Evolutionary conservation across 176 grass and related monocot genomes (phyloP), one percentile per base, ranked within the genome.

Genomic region (Tillandsia fasciculata): DNA sequence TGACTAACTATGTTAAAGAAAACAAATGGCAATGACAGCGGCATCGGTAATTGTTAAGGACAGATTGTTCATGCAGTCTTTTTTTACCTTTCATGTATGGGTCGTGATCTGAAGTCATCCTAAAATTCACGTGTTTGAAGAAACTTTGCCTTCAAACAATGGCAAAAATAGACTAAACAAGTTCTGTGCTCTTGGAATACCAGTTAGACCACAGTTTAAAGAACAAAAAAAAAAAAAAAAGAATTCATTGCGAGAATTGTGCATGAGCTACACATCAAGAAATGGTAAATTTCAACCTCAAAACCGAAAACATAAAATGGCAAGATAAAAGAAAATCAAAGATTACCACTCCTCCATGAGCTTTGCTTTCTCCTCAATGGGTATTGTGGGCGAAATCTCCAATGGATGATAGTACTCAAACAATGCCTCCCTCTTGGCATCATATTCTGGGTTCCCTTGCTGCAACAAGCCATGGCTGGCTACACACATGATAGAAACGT

Each of bases 321-420:
- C 24, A 20, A 29, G 53, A 61, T 61, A 7, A 61, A 61, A 61
- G 1, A 61, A n/a, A 61, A 20, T 61, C 15, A 61, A 23, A 15
- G 22, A 61, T 2, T 23, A 61, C 93, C 89, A 97, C 77, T 97
- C 89, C 64, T 97, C 93, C 93, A 97, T 92, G 42, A 97, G 82
- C 67, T 81, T 97, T 20, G 93, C 77, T 83, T 97, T 97, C 86
- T 97, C 86, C 0, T 64, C 81, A 1, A 90, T 85, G 11, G 89
- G 81, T 22, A 97, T 81, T n/a, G 81, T 80, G 1, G 93, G 86
- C 28, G 77, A 85, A 50, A 92, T 90, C 80, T 97, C 93, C 11
- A 97, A 86, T 7, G 84, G 93, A 65, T 97, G 93, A 83, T 97
- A 97, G 66, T 90, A 79, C 64, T 97, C 74, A 77, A 83, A 97